These are phyloP conservation scores for Vaccinium macrocarpon DNA, from an alignment of 148 eudicot genomes.

Conservation along the genomic window DNA sequence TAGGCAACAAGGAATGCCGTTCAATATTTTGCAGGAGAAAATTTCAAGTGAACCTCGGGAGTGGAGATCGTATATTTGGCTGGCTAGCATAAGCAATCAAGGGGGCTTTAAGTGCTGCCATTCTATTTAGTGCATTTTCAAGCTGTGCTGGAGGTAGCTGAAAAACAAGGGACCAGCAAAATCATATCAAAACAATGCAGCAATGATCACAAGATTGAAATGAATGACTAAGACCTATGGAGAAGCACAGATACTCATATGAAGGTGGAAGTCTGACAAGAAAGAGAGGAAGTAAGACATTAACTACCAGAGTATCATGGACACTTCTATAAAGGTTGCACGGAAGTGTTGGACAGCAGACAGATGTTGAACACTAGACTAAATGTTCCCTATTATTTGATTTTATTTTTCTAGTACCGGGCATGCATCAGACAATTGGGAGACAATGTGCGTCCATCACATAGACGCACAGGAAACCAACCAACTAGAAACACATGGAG, in stretches of 20 bases:
- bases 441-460: not conserved
- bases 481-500: not conserved
- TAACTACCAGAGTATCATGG: not conserved
- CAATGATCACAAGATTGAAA: not conserved
- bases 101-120: slow-evolving; percentile 66
- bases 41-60: slow-evolving; percentile 57
- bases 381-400: not conserved
- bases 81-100: slow-evolving; percentile 72
- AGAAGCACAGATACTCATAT: not conserved
- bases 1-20: not conserved
- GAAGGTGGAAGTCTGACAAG: not conserved
- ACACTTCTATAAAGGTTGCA: not conserved
- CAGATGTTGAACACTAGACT: not conserved
- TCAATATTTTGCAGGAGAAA: not conserved
- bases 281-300: not conserved
- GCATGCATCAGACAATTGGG: not conserved
- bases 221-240: not conserved
- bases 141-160: slow-evolving; percentile 91
- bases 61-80: slow-evolving; percentile 61
- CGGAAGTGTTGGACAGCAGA: not conserved
- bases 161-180: slow-evolving; percentile 16
- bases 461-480: not conserved
- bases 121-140: slow-evolving; percentile 77
- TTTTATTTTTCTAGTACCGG: not conserved
- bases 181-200: not conserved